Evolutionary conservation across 768 basidiomycete species (phyloP), one percentile per base, ranked within the genome.

Genomic region (Collybiopsis luxurians): DNA sequence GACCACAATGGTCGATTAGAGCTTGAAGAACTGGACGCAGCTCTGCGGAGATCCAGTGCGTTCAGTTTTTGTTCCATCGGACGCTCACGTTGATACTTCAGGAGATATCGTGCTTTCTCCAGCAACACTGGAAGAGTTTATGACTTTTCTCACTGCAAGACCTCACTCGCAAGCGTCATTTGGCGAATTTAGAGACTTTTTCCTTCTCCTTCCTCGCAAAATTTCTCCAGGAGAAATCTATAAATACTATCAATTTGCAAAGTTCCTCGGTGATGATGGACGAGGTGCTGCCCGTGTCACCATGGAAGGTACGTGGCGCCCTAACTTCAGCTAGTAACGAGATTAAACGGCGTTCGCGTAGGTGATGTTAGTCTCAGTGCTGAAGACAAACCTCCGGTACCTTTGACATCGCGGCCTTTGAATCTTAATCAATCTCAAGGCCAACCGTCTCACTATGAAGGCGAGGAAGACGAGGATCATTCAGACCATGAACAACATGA

Each of bases 1-100:
- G 93, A 97, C 65, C 82, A 89, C 26, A 92, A 97, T 71, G 94
- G 92, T 7, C 83, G 81, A 55, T 69, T 97, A 28, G 92, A 95
- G 64, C 75, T 80, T 7, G 70, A 73, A 15, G 89, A 89, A 64
- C 73, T 90, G 57, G 67, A 75, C 38, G 61, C 75, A n/a, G 87
- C 88, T 3, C 73, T 96, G 44, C 71, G 74, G 51, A 84, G 87
- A 69, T 87, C 90, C 66, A 91, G 93, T 91, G 60, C 60, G 73
- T 61, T 39, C 51, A 55, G 45, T 23, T 30, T 57, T 45, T 43
- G 34, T 59, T 48, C 53, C 66, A 44, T 61, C 59, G 12, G 56
- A 26, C 34, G 39, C 17, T 62, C 53, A 65, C 58, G 11, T 19
- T 39, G 24, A 27, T 50, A 28, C 34, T 44, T 31, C 53, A 48